Base-by-base conservation (phyloP, 1,284 basidiomycete genomes). In the Leccinum insolens region DNA sequence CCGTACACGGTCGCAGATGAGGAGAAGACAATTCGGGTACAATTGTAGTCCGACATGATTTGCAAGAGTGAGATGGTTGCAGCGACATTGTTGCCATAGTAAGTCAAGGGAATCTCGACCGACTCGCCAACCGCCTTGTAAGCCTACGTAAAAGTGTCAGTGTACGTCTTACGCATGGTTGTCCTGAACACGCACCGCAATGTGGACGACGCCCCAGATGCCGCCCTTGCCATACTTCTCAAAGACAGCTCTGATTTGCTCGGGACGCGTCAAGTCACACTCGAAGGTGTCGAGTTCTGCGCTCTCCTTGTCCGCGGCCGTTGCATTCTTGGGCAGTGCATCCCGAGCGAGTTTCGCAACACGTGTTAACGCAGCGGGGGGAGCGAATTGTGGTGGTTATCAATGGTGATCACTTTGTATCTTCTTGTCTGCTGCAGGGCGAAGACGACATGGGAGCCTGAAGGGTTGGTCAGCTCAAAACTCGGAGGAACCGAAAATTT, bases 1-100 rank as follows among this genome's bases (percentile, higher is more conserved):
- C 98, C 98, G 79, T 99, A 99, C 44, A 99, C 98, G n/a, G 98
- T 99, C 2, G 98, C 98, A 28, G 95, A 98, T 12, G 96, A 98
- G 2, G 96, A 98, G 84, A 99, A 99, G 70, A 99, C 96, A 71
- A 99, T 84, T 68, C 94, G 88, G 69, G 87, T 86, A 82, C 92
- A 94, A 68, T 91, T 89, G 80, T 90, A 94, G 70, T 93, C 91
- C 67, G 86, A 84, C 96, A 98, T 98, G 71, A 88, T 83, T 83
- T 95, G 89, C 62, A 97, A 84, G 22, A 98, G 87, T 61, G 86
- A 89, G 69, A 97, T 81, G 3, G 95, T 95, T 11, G 94, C 95
- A 46, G 86, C 81, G 68, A 98, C 95, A 77, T 98, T 98, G 82
- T 96, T 96, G 72, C 88, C 83, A 79, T 98, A 98, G 82, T 98